These are phyloP conservation scores for Termitomyces sp. DNA, from an alignment of 768 basidiomycete genomes.

Conservation along the genomic window DNA sequence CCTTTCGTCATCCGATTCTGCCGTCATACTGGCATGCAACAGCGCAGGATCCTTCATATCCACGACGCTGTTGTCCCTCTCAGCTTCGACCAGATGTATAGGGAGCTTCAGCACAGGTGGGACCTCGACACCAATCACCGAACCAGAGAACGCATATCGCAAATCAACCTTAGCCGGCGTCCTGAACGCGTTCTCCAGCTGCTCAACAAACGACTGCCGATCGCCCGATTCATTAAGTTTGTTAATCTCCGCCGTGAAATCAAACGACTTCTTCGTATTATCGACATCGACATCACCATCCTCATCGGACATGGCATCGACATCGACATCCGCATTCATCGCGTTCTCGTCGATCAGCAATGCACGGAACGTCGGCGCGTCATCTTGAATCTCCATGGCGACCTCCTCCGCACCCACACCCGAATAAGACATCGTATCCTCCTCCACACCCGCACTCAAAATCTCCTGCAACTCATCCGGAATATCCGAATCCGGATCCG, in stretches of 20 bases:
- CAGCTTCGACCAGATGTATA: slow-evolving; percentile 8
- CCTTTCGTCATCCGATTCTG: slow-evolving; percentile 4
- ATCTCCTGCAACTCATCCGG: slow-evolving; percentile 73
- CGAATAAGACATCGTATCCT: slow-evolving; percentile 38
- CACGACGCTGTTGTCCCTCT: slow-evolving; percentile 13
- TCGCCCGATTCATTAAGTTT: slow-evolving; percentile 60
- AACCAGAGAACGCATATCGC: slow-evolving; percentile 39
- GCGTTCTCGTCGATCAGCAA: slow-evolving; percentile 7
- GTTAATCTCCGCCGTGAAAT: slow-evolving; percentile 77
- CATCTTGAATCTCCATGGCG: slow-evolving; percentile 17
- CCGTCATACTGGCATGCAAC: slow-evolving; percentile 18
- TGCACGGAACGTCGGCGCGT: background rate
- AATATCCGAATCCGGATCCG: slow-evolving; percentile 77
- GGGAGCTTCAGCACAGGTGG: slow-evolving; percentile 56
- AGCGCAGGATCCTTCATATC: slow-evolving; percentile 28
- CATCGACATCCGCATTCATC: slow-evolving; percentile 35
- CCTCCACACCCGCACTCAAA: slow-evolving; percentile 37
- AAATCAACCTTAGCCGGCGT: slow-evolving; percentile 71
- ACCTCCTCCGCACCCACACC: slow-evolving; percentile 8
- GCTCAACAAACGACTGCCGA: slow-evolving; percentile 74
- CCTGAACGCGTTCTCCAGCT: slow-evolving; percentile 76
- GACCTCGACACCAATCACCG: slow-evolving; percentile 32
- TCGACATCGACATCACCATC: too few species aligned
- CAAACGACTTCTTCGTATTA: slow-evolving; percentile 77
- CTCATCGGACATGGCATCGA: slow-evolving; percentile 16